A percentile compares a stretch with the other conserved stretches of the same genome.
Conservation (phyloP, 148 eudicot genomes). For the Diospyros lotus region DNA sequence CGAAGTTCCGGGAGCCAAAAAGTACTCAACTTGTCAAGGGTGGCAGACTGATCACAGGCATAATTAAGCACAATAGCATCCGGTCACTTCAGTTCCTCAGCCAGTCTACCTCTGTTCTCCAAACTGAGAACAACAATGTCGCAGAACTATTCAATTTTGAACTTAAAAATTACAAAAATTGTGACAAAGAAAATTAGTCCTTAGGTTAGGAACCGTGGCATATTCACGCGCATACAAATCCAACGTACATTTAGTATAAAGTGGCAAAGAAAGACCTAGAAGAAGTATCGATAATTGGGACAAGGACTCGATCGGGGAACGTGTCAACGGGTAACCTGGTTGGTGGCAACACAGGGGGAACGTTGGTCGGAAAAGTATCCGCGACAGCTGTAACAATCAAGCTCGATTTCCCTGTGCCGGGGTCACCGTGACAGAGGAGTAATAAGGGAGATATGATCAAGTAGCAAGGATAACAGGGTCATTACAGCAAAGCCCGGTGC, state of each 20-base stretch:
- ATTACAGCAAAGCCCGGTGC: too few relatives aligned
- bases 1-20: constrained; percentile 96
- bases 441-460: too few relatives aligned
- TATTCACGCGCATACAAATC: neutral
- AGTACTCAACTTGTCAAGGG: constrained; percentile 73
- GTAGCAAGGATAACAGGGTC: too few relatives aligned
- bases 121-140: constrained; percentile 30
- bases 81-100: constrained; percentile 69
- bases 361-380: constrained; percentile 59
- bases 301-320: constrained; percentile 77
- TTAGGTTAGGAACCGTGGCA: too few relatives aligned
- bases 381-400: constrained; percentile 76
- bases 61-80: constrained; percentile 94
- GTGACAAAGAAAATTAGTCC: too few relatives aligned
- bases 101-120: constrained; percentile 63
- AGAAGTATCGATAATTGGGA: constrained; percentile 77
- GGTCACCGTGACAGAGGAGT: constrained; percentile 28
- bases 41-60: constrained; percentile 79
- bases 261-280: constrained; percentile 39
- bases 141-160: constrained; percentile 4
- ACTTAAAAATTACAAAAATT: neutral
- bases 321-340: constrained; percentile 75
- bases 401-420: constrained; percentile 80
- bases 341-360: constrained; percentile 69
- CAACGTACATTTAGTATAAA: neutral